Percentiles rank a stretch among this genome's conserved stretches.
phyloP scores from a whole-genome alignment of 2,329 filamentous ascomycete species.

The Grosmannia penicillata region DNA sequence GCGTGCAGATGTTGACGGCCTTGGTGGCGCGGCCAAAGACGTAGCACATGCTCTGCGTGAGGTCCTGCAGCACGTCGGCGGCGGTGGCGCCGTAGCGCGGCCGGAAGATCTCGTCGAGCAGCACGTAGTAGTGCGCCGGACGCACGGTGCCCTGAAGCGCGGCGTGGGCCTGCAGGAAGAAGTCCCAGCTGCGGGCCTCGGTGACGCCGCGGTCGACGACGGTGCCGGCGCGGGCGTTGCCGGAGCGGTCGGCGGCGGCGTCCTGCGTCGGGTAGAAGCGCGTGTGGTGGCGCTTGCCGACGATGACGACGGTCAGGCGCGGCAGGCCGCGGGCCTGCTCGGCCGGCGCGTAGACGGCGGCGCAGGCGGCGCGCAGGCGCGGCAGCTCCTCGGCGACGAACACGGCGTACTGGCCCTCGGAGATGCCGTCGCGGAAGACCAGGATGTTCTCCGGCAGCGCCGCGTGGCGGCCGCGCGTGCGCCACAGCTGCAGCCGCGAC shows the following conservation, averaged over 20 bases:
- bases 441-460: constrained; percentile 57
- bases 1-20: constrained; percentile 72
- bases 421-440: constrained; percentile 80
- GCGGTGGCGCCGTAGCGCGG: constrained; percentile 11
- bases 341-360: constrained; percentile 3
- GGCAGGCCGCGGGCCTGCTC: constrained; percentile 12
- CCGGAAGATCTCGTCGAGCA: constrained; percentile 54
- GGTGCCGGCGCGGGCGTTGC: constrained; percentile 46
- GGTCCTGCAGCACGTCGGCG: constrained; percentile 53
- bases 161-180: constrained; percentile 69
- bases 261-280: constrained; percentile 62
- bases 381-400: constrained; percentile 58
- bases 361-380: constrained; percentile 1
- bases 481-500: constrained; percentile 51
- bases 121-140: constrained; percentile 68
- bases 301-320: constrained; percentile 62
- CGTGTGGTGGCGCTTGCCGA: constrained; percentile 80
- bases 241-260: neutral
- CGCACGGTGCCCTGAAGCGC: constrained; percentile 51
- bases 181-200: constrained; percentile 62
- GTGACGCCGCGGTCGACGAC: constrained; percentile 78
- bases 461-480: constrained; percentile 31
- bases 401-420: constrained; percentile 63
- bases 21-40: constrained; percentile 73
- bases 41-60: constrained; percentile 72